Evolutionary conservation across 2,329 filamentous ascomycete genomes (phyloP).

Genomic region (Neocatenulostroma microsporum): DNA sequence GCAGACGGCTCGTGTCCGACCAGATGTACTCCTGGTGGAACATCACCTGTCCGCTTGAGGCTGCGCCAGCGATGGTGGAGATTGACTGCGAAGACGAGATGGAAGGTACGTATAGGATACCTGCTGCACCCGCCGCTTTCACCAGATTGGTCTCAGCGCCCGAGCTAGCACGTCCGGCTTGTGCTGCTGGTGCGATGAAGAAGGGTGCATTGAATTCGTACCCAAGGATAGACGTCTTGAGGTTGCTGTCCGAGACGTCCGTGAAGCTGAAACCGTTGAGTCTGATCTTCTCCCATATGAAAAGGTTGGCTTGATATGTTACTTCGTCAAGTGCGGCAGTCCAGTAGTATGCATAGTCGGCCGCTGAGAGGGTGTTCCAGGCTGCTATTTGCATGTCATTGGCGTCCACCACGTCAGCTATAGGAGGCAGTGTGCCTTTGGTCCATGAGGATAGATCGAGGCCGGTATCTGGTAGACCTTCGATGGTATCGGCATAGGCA

Average conservation of each 20-base stretch:
- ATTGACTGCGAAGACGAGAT: no score
- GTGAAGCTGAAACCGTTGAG: conserved; percentile 19
- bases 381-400: no score
- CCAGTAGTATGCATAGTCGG: conserved; percentile 19
- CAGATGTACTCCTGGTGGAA: conserved; percentile 60
- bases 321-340: conserved; percentile 20
- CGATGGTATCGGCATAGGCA: no score
- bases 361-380: no score
- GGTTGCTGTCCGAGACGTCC: conserved; percentile 17
- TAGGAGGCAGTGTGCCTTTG: no score
- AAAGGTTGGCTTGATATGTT: conserved; percentile 16
- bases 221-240: conserved; percentile 18
- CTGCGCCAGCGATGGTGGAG: no score
- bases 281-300: conserved; percentile 16
- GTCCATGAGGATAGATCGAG: no score
- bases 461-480: no score
- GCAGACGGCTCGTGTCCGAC: conserved; percentile 45
- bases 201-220: conserved; percentile 24
- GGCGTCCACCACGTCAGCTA: no score
- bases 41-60: no score
- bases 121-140: no score
- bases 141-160: conserved; percentile 30
- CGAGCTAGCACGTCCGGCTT: conserved; percentile 28
- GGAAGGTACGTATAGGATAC: no score
- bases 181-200: conserved; percentile 28